phyloP scores from a whole-genome alignment of 2,329 filamentous ascomycete species.

The Onygenales sp. region DNA sequence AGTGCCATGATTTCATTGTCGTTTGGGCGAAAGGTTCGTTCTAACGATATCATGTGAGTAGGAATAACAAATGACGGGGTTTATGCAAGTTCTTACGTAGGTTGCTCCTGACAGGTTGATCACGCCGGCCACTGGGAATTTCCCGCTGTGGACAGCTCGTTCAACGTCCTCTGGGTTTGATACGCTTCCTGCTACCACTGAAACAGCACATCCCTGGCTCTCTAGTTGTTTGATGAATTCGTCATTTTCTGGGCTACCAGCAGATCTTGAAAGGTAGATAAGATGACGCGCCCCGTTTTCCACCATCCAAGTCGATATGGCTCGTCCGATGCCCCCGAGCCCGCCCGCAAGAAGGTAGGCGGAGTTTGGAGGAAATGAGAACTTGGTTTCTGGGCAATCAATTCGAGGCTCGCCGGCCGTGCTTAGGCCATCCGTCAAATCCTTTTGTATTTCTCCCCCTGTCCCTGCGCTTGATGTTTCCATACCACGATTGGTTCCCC shows the following conservation, averaged over 20 bases:
- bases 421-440: too few species aligned
- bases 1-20: slow-evolving; percentile 6
- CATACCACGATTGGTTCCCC: too few species aligned
- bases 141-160: slow-evolving; percentile 10
- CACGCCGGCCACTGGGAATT: not conserved
- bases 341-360: slow-evolving; percentile 3
- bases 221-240: slow-evolving; percentile 12
- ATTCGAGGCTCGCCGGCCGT: too few species aligned
- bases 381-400: too few species aligned
- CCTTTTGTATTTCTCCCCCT: too few species aligned
- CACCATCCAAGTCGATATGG: slow-evolving; percentile 7
- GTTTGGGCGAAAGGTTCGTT: slow-evolving; percentile 4
- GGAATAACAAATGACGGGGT: not conserved
- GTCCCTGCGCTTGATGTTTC: too few species aligned
- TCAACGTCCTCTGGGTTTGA: slow-evolving; percentile 11
- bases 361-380: not conserved
- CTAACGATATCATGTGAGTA: slow-evolving; percentile 2
- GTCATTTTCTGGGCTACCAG: not conserved
- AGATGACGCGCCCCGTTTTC: slow-evolving; percentile 22
- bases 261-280: slow-evolving; percentile 20
- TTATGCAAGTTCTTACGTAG: not conserved
- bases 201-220: slow-evolving; percentile 7
- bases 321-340: slow-evolving; percentile 7
- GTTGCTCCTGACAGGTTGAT: slow-evolving; percentile 4
- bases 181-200: not conserved